Conservation (phyloP, 2,329 filamentous ascomycete genomes). For the Fusarium compactum region DNA sequence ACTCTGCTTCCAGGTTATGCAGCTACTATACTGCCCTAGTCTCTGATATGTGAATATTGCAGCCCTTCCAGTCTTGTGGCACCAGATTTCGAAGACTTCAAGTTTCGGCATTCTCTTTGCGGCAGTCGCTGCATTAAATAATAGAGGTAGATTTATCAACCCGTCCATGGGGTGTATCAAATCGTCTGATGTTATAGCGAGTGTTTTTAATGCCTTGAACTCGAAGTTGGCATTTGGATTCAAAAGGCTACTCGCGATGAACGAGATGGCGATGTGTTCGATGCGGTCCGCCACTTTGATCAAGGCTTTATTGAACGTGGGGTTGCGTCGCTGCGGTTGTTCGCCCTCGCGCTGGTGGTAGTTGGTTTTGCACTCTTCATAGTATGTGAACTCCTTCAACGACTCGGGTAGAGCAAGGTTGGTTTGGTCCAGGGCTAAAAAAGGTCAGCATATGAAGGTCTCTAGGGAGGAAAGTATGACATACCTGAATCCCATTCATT, state of each 20-base stretch:
- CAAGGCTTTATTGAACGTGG: not conserved
- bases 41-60: slow-evolving; percentile 29
- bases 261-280: slow-evolving; percentile 21
- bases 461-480: too few species aligned
- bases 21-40: not conserved
- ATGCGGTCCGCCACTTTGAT: not conserved
- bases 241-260: slow-evolving; percentile 7
- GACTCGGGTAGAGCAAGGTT: not conserved
- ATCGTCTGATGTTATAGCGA: slow-evolving; percentile 7
- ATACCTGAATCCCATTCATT: not conserved
- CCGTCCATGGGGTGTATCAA: not conserved
- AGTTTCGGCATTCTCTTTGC: slow-evolving; percentile 19
- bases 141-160: not conserved
- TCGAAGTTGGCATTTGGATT: not conserved
- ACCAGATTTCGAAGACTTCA: slow-evolving; percentile 20
- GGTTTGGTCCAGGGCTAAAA: fast-evolving
- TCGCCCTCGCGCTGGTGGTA: too few species aligned
- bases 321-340: not conserved
- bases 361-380: not conserved
- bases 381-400: not conserved
- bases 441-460: fast-evolving
- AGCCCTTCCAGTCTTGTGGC: not conserved
- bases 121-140: not conserved
- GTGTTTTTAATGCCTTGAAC: not conserved
- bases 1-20: not conserved